Conservation (phyloP, 2,329 filamentous ascomycete species). For the Epichloe festucae region DNA sequence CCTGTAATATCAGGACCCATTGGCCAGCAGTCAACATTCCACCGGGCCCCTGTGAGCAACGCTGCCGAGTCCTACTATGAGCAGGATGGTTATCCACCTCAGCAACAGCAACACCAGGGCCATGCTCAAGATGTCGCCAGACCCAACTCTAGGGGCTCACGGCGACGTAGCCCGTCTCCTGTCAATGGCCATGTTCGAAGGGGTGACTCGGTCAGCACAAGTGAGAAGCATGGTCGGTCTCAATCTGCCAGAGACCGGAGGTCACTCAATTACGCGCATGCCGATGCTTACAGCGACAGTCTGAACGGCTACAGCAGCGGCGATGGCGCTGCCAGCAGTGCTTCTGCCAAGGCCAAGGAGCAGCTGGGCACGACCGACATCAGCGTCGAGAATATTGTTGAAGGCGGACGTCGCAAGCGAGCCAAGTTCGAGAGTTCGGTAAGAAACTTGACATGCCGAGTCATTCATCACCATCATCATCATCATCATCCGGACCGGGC, state of each 20-base stretch:
- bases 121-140: slow-evolving; percentile 51
- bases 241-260: slow-evolving; percentile 58
- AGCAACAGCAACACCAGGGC: slow-evolving; percentile 32
- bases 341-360: slow-evolving; percentile 63
- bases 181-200: slow-evolving; percentile 55
- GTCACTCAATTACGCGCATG: slow-evolving; percentile 27
- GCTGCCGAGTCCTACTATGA: slow-evolving; percentile 35
- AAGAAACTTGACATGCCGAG: slow-evolving; percentile 29
- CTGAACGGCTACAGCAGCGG: slow-evolving; percentile 74
- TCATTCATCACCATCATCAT: no score
- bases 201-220: slow-evolving; percentile 57
- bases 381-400: slow-evolving; percentile 94
- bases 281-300: slow-evolving; percentile 53
- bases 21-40: slow-evolving; percentile 33
- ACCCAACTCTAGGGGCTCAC: slow-evolving; percentile 56
- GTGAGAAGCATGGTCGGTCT: slow-evolving; percentile 52
- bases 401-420: slow-evolving; percentile 87
- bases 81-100: slow-evolving; percentile 32
- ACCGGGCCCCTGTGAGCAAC: slow-evolving; percentile 31
- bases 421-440: slow-evolving; percentile 96
- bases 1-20: slow-evolving; percentile 33
- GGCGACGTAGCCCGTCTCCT: slow-evolving; percentile 69
- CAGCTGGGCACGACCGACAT: slow-evolving; percentile 92
- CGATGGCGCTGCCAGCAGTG: slow-evolving; percentile 65
- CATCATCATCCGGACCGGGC: background rate